phyloP scores from a whole-genome alignment of 805 yeast species.

The Sugiyamaella americana region DNA sequence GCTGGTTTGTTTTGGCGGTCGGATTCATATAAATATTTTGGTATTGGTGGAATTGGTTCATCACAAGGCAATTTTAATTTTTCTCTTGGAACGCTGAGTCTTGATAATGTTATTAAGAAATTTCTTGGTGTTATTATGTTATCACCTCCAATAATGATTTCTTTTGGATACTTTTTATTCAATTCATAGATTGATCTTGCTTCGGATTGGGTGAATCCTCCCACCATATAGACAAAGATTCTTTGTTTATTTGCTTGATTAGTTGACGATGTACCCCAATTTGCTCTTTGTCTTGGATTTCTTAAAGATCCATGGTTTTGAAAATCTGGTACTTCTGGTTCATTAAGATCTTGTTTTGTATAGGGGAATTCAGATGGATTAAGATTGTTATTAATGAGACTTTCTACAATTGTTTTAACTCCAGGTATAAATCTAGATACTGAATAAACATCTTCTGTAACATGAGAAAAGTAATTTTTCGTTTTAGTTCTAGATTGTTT shows the following conservation, averaged over 20 bases:
- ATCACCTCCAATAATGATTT: constrained; percentile 77
- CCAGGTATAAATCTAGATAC: constrained; percentile 66
- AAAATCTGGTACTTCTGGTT: constrained; percentile 29
- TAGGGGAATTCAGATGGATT: constrained; percentile 64
- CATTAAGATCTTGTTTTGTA: constrained; percentile 54
- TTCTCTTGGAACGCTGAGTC: constrained; percentile 26
- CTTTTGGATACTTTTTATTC: constrained; percentile 49
- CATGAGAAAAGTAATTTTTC: constrained; percentile 8
- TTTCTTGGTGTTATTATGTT: constrained; percentile 46
- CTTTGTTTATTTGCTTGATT: constrained; percentile 51
- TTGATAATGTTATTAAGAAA: constrained; percentile 28
- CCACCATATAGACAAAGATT: constrained; percentile 74
- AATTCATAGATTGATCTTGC: constrained; percentile 68
- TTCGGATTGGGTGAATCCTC: constrained; percentile 85
- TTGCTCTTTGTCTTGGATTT: constrained; percentile 66
- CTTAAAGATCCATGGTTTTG: constrained; percentile 59
- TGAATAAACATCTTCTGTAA: constrained; percentile 28
- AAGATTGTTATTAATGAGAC: constrained; percentile 43
- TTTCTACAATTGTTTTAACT: constrained; percentile 50
- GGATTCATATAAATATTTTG: constrained; percentile 28
- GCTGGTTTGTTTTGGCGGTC: constrained; percentile 20
- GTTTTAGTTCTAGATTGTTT: constrained; percentile 12
- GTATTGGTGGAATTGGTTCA: constrained; percentile 26
- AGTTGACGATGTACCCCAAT: constrained; percentile 56
- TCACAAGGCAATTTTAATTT: constrained; percentile 30